Percentiles rank a stretch among this genome's conserved stretches.
phyloP scores from a whole-genome alignment of 2,329 filamentous ascomycete species.

The Didymella keratinophila region DNA sequence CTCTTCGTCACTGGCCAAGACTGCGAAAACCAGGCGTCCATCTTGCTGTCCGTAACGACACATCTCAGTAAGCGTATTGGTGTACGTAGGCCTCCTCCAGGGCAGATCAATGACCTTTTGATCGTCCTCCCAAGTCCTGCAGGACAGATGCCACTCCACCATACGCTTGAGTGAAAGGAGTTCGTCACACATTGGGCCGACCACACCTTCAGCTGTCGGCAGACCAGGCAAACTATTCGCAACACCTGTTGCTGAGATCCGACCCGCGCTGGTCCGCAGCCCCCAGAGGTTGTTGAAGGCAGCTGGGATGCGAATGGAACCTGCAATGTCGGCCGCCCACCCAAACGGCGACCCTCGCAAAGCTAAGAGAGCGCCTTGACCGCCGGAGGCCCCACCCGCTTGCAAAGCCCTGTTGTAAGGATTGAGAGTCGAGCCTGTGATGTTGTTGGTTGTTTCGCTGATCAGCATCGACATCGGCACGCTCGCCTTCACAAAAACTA shows the following conservation, averaged over 20 bases:
- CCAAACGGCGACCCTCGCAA: neutral
- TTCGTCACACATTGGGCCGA: too few relatives aligned
- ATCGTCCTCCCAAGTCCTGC: too few relatives aligned
- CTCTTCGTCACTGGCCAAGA: too few relatives aligned
- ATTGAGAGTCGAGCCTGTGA: neutral
- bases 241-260: neutral
- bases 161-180: too few relatives aligned
- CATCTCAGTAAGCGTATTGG: too few relatives aligned
- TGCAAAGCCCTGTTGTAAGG: neutral
- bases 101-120: too few relatives aligned
- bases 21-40: too few relatives aligned
- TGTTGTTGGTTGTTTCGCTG: neutral
- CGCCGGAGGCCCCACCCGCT: neutral
- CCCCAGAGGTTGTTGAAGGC: neutral
- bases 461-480: neutral
- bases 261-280: neutral
- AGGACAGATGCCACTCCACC: too few relatives aligned
- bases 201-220: neutral
- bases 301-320: neutral
- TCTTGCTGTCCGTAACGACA: too few relatives aligned
- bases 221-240: neutral
- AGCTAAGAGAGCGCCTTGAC: neutral
- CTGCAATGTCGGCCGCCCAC: neutral
- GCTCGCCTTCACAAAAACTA: neutral
- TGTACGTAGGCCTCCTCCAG: too few relatives aligned